Evolutionary conservation across 139 green algal genomes (phyloP), one percentile per base, ranked within the genome.

Genomic region (Pleodorina starrii): DNA sequence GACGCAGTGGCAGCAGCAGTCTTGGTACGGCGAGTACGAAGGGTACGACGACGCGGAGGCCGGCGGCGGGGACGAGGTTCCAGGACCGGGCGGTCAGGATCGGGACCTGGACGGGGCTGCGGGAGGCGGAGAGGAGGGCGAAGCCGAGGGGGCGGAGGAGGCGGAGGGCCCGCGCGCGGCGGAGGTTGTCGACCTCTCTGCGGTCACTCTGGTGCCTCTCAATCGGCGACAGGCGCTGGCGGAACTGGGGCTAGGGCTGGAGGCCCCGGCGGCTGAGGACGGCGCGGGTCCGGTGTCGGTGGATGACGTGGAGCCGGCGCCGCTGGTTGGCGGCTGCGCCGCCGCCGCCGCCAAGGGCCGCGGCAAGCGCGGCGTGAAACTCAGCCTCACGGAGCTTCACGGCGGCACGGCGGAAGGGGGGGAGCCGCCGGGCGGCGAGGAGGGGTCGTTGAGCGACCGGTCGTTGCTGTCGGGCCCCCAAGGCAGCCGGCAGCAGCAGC

Each of bases 1-100:
- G 32, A 51, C 57, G 72, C 72, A 51, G 36, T 85, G 77, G 77
- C 77, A 85, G 54, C 46, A 51, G 14, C 48, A 85, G 57, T 85
- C 51, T 5, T 74, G 54, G 54, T 86, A 86, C 57, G 43, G 11
- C 27, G 74, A 46, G 74, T 82, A 82, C 43, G 74, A 63, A 25
- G 74, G 66, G 43, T 42, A 82, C 42, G 43, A 63, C 25, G 44
- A 82, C 21, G 29, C 17, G 3, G 25, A 23, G 25, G 29, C 4
- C 2, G 74, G 43, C 2, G 74, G 43, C 10, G 74, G 44, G 17
- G 57, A 86, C 40, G 25, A 86, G 35, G n/a, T 23, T 48, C 11
- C 50, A 35, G 35, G 77, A 85, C n/a, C n/a, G 50, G 35, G 40
- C 23, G 77, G 40, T 16, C 35, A 46, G 19, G 50, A 68, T 10